phyloP scores from a whole-genome alignment of 371 early-diverging fungal genomes.

The Rhizopus microsporus region DNA sequence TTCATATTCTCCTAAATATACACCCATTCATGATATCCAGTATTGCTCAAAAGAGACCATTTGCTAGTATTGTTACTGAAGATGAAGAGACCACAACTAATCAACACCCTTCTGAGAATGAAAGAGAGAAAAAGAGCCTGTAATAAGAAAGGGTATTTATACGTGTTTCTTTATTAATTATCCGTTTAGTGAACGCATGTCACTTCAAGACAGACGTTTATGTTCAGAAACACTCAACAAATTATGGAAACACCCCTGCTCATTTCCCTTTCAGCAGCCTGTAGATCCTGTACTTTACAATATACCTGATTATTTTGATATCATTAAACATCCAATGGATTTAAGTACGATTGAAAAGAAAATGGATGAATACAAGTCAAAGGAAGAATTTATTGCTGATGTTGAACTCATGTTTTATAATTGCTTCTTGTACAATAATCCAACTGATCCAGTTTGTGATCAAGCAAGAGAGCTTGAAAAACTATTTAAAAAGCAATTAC shows the following conservation, averaged over 20 bases:
- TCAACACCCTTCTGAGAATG: neutral
- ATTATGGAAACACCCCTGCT: constrained; percentile 65
- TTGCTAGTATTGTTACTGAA: constrained; percentile 19
- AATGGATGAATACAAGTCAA: constrained; percentile 45
- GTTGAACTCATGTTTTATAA: constrained; percentile 55
- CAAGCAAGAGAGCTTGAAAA: constrained; percentile 63
- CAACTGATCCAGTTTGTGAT: constrained; percentile 71
- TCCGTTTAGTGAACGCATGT: constrained; percentile 2
- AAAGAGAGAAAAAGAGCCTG: neutral
- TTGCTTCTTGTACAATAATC: constrained; percentile 74
- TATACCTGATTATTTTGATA: constrained; percentile 73
- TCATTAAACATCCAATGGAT: constrained; percentile 98
- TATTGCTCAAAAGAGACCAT: constrained; percentile 28
- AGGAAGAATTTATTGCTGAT: constrained; percentile 49
- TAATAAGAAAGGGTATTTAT: neutral
- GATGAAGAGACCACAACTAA: neutral
- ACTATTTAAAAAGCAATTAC: constrained; percentile 17
- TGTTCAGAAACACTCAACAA: constrained; percentile 46
- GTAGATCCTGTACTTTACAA: constrained; percentile 51
- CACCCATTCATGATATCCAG: constrained; percentile 13
- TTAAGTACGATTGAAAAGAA: constrained; percentile 89
- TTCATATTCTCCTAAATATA: neutral
- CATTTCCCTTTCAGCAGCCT: constrained; percentile 73
- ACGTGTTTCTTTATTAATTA: neutral
- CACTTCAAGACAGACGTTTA: constrained; percentile 27